Evolutionary conservation across 805 yeast genomes (phyloP).

Genomic region (Blastobotrys terrestris): DNA sequence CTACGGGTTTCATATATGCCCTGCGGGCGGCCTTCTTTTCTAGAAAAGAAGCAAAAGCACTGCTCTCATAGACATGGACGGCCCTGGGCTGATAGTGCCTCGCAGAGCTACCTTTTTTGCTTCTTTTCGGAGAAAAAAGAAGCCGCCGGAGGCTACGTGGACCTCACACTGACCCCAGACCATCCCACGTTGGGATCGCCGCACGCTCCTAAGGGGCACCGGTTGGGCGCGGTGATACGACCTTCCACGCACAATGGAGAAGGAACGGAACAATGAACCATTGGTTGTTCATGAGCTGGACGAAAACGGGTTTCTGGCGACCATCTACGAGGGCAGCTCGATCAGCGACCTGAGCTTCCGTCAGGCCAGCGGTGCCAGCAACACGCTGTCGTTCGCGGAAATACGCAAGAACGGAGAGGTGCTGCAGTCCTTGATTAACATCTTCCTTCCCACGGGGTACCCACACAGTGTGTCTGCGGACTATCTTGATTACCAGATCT

Average conservation of each 20-base stretch:
- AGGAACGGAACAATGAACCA: neutral
- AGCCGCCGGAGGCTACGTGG: neutral
- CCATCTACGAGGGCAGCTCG: constrained; percentile 16
- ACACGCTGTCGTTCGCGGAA: constrained; percentile 3
- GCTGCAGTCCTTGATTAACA: constrained; percentile 19
- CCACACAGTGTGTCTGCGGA: constrained; percentile 31
- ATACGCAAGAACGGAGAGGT: constrained; percentile 4
- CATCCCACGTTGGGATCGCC: too few relatives aligned
- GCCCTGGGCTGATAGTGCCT: too few relatives aligned
- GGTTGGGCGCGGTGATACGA: too few relatives aligned
- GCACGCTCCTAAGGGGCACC: too few relatives aligned
- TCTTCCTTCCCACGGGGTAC: constrained; percentile 34
- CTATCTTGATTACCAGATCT: constrained; percentile 32
- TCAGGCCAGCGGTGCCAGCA: neutral
- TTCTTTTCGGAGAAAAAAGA: neutral
- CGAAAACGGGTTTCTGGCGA: constrained; percentile 19
- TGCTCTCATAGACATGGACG: too few relatives aligned
- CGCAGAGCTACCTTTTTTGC: neutral
- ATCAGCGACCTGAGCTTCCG: constrained; percentile 1
- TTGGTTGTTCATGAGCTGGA: constrained; percentile 14
- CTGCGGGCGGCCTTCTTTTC: neutral
- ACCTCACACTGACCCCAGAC: too few relatives aligned
- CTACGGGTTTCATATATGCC: too few relatives aligned
- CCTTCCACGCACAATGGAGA: constrained; percentile 3
- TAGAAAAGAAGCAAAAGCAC: neutral